Percentiles rank a stretch among this genome's conserved stretches.
Conservation (phyloP, 1,284 basidiomycete genomes). For the Leccinum subrobustum region DNA sequence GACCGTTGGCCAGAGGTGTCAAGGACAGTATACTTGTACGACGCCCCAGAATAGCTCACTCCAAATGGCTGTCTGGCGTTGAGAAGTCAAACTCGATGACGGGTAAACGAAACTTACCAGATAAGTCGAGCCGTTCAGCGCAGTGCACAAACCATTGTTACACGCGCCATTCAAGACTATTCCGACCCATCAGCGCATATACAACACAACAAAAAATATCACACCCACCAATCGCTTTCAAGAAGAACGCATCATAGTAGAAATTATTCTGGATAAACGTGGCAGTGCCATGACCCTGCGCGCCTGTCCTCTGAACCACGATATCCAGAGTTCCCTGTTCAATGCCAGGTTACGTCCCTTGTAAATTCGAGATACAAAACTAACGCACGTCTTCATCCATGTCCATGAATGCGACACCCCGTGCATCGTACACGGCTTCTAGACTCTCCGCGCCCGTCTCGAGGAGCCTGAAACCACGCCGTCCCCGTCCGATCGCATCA, state of each 20-base stretch:
- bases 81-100: not conserved
- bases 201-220: not conserved
- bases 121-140: constrained; percentile 62
- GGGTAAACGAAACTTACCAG: constrained; percentile 52
- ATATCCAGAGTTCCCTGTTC: constrained; percentile 89
- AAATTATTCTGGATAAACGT: constrained; percentile 96
- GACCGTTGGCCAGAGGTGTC: constrained; percentile 90
- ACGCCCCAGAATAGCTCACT: constrained; percentile 90
- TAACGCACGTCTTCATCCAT: constrained; percentile 90
- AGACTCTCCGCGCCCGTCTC: constrained; percentile 65
- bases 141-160: constrained; percentile 72
- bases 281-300: constrained; percentile 60
- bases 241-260: constrained; percentile 98
- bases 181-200: not conserved
- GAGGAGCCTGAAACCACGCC: constrained; percentile 64
- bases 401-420: constrained; percentile 83
- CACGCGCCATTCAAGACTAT: constrained; percentile 90
- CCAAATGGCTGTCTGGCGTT: constrained; percentile 74
- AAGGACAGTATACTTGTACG: constrained; percentile 96
- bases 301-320: constrained; percentile 81
- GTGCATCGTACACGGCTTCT: constrained; percentile 72
- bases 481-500: constrained; percentile 41
- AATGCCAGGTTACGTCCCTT: constrained; percentile 1
- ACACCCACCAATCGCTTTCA: constrained; percentile 84
- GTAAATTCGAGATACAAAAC: not conserved